phyloP scores from a whole-genome alignment of 192 early-diverging fungal species.

The Umbelopsis sp. region DNA sequence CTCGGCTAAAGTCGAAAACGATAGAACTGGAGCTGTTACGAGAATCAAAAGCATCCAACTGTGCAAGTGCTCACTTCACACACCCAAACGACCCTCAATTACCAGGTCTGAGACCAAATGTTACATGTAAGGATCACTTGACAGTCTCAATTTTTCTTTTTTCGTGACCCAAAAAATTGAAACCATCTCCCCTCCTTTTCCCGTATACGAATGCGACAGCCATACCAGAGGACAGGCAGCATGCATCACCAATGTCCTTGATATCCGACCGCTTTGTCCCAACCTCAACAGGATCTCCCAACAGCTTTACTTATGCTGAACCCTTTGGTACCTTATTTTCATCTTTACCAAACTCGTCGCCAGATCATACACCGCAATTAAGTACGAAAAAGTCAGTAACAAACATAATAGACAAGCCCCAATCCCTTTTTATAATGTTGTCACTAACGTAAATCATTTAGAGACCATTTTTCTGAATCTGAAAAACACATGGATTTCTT shows the following conservation, averaged over 20 bases:
- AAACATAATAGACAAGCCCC: not conserved
- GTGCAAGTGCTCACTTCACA: not conserved
- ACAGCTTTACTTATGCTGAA: not conserved
- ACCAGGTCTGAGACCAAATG: not conserved
- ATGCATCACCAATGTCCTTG: slow-evolving; percentile 14
- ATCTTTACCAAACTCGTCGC: not conserved
- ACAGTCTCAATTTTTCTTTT: not conserved
- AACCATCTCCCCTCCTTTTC: not conserved
- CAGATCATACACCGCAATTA: not conserved
- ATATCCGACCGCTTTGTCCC: slow-evolving; percentile 3
- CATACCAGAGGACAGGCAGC: not conserved
- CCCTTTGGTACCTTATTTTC: slow-evolving; percentile 8
- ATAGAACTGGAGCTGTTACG: slow-evolving; percentile 4
- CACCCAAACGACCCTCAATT: not conserved
- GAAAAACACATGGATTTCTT: not conserved
- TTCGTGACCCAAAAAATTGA: not conserved
- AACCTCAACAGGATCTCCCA: not conserved
- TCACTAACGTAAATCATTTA: not conserved
- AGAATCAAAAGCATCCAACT: not conserved
- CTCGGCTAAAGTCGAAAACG: not conserved
- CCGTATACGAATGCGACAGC: not conserved
- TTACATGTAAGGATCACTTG: slow-evolving; percentile 15
- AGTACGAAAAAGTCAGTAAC: not conserved
- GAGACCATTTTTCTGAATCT: not conserved
- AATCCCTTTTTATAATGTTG: not conserved